A percentile compares a stretch with the other conserved stretches of the same genome.
Conservation (phyloP, 768 basidiomycete species). For the Flagelloscypha sp. region DNA sequence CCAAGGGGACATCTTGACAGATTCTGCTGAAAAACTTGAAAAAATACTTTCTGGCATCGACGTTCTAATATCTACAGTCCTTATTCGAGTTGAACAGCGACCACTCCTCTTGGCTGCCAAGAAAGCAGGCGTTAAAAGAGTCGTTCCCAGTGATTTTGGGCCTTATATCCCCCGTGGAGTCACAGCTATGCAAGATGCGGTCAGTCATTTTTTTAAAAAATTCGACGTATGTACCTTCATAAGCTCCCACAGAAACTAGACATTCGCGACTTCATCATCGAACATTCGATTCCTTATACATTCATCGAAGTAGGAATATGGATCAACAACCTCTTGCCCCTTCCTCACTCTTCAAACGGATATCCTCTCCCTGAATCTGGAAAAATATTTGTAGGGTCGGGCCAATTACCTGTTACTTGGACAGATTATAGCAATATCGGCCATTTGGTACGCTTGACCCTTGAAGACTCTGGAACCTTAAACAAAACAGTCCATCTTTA, state of each 20-base stretch:
- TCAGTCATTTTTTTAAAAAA: slow-evolving; percentile 1
- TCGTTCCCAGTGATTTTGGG: slow-evolving; percentile 18
- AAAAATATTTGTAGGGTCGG: no score
- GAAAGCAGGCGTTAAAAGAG: slow-evolving; percentile 13
- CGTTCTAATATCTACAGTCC: slow-evolving; percentile 10
- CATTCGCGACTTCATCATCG: slow-evolving; percentile 17
- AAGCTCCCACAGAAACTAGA: slow-evolving; percentile 17
- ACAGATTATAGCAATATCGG: no score
- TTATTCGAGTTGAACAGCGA: slow-evolving; percentile 9
- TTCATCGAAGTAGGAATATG: slow-evolving; percentile 26
- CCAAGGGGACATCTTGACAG: slow-evolving; percentile 8
- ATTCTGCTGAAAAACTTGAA: slow-evolving; percentile 10
- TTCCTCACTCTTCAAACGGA: no score
- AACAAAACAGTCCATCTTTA: slow-evolving; percentile 21
- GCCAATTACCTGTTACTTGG: no score
- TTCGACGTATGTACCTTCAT: neutral
- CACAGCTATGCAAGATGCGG: slow-evolving; percentile 7
- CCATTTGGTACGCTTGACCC: slow-evolving; percentile 22
- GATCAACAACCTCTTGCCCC: slow-evolving; percentile 16
- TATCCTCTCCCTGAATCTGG: no score
- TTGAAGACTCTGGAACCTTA: slow-evolving; percentile 22
- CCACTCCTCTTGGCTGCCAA: slow-evolving; percentile 14
- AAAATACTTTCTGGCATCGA: slow-evolving; percentile 10
- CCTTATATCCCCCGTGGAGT: slow-evolving; percentile 10
- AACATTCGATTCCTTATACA: slow-evolving; percentile 18